Evolutionary conservation across 164 flowering plant species (phyloP), one percentile per base, ranked within the genome.

Genomic region (Nymphaea colorata): DNA sequence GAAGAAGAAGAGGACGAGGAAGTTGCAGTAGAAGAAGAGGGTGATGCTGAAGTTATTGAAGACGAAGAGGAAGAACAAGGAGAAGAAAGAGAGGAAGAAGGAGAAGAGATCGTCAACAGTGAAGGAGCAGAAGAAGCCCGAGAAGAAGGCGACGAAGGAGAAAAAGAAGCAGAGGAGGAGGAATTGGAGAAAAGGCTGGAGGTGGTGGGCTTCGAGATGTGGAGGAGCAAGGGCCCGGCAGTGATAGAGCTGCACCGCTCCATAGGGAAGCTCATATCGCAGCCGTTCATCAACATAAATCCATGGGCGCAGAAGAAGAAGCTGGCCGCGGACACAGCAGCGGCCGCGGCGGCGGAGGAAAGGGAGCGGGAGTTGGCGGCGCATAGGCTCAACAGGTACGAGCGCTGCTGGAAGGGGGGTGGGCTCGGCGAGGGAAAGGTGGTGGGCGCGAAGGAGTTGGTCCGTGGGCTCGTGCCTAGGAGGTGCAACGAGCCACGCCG

Each of bases 401-500:
- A 91, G 62, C 77, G 82, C 65, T 76, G 70, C 63, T 87, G 92
- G 93, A 68, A 82, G 75, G 63, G 66, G 51, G 82, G 77, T 64
- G 44, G 72, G 12, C 18, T 60, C 14, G 25, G 71, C 60, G 68
- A 60, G 8, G 68, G 72, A 73, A 70, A 59, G 81, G 76, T 55
- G 72, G 81, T 70, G 77, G 74, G 18, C 76, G 42, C 79, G 68
- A 55, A 78, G 81, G 16, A 36, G 66, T 51, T 60, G 10, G 42
- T 47, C 42, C 14, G 57, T 51, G 57, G 57, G 8, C 45, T 69
- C 65, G n/a, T 43, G 7, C 15, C 64, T 16, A 78, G 69, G 68
- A 75, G 82, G 10, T 88, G 94, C 84, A 87, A 85, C 67, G 87
- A 87, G 64, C 64, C 76, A 0, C 73, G 82, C 61, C 82, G 82